Evolutionary conservation across 805 yeast genomes (phyloP).

Genomic region (Candida maris): DNA sequence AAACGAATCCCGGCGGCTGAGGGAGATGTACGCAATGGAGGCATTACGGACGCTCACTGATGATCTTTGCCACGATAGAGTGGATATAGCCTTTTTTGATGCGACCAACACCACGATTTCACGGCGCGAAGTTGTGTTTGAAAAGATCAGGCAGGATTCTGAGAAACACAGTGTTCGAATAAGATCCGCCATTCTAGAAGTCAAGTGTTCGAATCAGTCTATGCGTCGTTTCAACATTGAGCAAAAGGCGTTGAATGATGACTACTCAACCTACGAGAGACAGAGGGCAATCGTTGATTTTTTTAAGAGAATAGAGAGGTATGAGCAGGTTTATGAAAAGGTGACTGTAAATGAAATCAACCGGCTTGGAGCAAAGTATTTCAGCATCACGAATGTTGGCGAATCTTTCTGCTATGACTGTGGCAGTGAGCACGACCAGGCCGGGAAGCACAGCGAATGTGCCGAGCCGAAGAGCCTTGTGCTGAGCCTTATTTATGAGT

Average conservation of each 20-base stretch:
- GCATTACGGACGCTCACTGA: slow-evolving; percentile 77
- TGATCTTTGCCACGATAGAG: slow-evolving; percentile 68
- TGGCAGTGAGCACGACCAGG: slow-evolving; percentile 24
- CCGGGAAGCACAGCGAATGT: slow-evolving; percentile 31
- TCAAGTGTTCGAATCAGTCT: slow-evolving; percentile 51
- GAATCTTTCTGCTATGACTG: slow-evolving; percentile 33
- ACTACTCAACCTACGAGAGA: slow-evolving; percentile 52
- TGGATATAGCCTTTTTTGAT: slow-evolving; percentile 86
- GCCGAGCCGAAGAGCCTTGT: slow-evolving; percentile 20
- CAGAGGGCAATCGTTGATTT: slow-evolving; percentile 56
- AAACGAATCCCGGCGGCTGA: slow-evolving; percentile 45
- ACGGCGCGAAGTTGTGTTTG: slow-evolving; percentile 54
- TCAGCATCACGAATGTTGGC: slow-evolving; percentile 33
- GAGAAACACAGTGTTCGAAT: slow-evolving; percentile 39
- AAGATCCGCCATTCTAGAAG: slow-evolving; percentile 54
- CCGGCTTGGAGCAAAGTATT: slow-evolving; percentile 24
- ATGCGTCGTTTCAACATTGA: slow-evolving; percentile 59
- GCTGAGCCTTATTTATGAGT: slow-evolving; percentile 29
- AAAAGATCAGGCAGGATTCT: slow-evolving; percentile 50
- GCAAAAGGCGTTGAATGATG: slow-evolving; percentile 59
- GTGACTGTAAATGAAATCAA: slow-evolving; percentile 34
- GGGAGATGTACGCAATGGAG: slow-evolving; percentile 95
- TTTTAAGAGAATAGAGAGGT: slow-evolving; percentile 50
- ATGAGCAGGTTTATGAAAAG: slow-evolving; percentile 39
- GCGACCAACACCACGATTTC: slow-evolving; percentile 60